Conservation (phyloP, 306 rosid genomes). For the Neltuma alba region DNA sequence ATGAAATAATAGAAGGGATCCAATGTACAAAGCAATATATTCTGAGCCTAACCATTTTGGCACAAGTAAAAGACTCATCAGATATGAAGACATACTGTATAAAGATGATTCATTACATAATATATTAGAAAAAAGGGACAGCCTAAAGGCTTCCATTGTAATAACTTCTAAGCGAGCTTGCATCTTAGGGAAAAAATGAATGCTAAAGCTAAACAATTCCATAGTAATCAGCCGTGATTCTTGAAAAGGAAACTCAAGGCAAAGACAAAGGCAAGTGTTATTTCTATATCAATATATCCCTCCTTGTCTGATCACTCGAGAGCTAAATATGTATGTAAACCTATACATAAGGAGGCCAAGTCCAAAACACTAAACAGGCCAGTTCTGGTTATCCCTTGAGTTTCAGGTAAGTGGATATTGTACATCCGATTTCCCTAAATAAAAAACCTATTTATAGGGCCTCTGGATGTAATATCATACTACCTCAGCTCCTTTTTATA, state of each 20-base stretch:
- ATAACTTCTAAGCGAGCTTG: not conserved
- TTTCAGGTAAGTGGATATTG: not conserved
- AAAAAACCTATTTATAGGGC: not conserved
- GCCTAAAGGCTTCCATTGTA: not conserved
- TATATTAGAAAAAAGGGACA: not conserved
- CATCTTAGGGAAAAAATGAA: not conserved
- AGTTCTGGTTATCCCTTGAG: not conserved
- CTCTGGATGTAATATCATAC: not conserved
- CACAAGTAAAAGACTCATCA: not conserved
- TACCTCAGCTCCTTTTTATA: not conserved
- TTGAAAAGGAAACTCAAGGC: not conserved
- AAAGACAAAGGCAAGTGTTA: not conserved
- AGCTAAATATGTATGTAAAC: not conserved
- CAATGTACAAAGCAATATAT: not conserved
- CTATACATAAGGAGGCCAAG: not conserved
- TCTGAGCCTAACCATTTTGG: not conserved
- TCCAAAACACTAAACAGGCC: not conserved
- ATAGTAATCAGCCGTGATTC: not conserved
- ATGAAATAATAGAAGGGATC: not conserved
- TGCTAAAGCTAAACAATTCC: not conserved
- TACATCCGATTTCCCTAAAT: not conserved
- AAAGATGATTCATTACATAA: not conserved
- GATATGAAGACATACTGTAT: not conserved
- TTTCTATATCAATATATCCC: not conserved
- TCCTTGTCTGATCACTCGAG: not conserved